These are phyloP conservation scores for Ophiostoma piceae DNA, from an alignment of 2,329 filamentous ascomycete genomes.

Conservation along the genomic window DNA sequence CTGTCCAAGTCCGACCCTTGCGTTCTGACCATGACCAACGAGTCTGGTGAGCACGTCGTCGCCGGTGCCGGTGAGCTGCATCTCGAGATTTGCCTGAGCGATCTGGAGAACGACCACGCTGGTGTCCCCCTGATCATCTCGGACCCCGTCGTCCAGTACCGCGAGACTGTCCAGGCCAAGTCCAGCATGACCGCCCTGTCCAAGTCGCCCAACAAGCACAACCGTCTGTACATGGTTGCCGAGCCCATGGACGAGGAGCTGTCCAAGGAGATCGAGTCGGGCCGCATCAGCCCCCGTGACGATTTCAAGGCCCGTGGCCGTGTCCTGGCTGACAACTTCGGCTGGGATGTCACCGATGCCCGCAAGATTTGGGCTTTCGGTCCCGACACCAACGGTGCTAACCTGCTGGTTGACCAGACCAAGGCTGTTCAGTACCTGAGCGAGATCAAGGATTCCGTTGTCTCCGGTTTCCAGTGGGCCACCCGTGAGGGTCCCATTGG, in stretches of 20 bases:
- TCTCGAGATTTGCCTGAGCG: conserved; percentile 99
- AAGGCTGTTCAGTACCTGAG: conserved; percentile 99
- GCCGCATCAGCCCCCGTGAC: conserved; percentile 91
- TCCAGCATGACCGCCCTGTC: conserved; percentile 96
- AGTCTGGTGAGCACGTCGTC: conserved; percentile 97
- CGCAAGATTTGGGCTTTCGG: conserved; percentile 99
- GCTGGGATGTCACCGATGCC: conserved; percentile 99
- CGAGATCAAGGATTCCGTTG: conserved; percentile 99
- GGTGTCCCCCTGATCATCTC: conserved; percentile 97
- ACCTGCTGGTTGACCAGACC: conserved; percentile 98
- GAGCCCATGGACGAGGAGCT: conserved; percentile 90
- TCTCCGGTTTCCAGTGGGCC: conserved; percentile 99
- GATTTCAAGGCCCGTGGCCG: conserved; percentile 99
- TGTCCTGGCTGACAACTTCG: conserved; percentile 91
- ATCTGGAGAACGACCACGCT: conserved; percentile 98
- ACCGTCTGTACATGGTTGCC: conserved; percentile 96
- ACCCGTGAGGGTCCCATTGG: conserved; percentile 94
- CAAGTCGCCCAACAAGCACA: conserved; percentile 99
- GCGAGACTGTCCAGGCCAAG: conserved; percentile 81
- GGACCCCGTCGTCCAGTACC: conserved; percentile 97
- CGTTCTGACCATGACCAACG: conserved; percentile 81
- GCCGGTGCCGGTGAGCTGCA: conserved; percentile 99
- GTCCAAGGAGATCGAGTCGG: conserved; percentile 78
- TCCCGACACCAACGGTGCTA: conserved; percentile 94
- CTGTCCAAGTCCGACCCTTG: conserved; percentile 99